phyloP scores from a whole-genome alignment of 1,284 basidiomycete species.

The Rhodotorula sp. region DNA sequence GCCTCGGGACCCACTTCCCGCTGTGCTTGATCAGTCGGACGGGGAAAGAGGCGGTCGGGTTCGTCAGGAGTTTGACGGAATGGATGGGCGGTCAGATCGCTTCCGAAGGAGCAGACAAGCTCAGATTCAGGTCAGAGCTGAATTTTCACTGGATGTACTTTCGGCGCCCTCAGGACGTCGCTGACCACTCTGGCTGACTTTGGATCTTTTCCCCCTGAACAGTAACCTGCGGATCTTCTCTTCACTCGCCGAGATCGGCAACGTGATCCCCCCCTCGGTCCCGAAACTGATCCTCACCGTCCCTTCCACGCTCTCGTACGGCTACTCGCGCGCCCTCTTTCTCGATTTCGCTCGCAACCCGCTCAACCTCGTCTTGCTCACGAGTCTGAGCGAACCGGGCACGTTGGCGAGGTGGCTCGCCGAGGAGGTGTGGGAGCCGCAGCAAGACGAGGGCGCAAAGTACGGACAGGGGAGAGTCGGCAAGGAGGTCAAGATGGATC shows the following conservation, averaged over 20 bases:
- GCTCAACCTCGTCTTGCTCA: constrained; percentile 81
- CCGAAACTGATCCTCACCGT: constrained; percentile 93
- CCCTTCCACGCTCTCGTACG: constrained; percentile 87
- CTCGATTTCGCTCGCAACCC: constrained; percentile 60
- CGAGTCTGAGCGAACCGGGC: constrained; percentile 67
- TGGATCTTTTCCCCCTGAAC: background rate
- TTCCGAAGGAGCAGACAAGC: constrained; percentile 49
- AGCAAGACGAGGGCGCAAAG: constrained; percentile 67
- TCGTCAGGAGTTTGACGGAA: constrained; percentile 96
- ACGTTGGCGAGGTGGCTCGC: constrained; percentile 78
- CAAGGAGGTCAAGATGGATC: constrained; percentile 72
- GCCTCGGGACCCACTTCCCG: constrained; percentile 59
- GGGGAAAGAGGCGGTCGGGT: constrained; percentile 88
- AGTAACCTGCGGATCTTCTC: constrained; percentile 88
- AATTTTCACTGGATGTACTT: constrained; percentile 49
- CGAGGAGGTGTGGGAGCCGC: constrained; percentile 71
- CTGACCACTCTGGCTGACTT: background rate
- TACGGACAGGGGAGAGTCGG: constrained; percentile 90
- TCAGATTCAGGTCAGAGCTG: constrained; percentile 51
- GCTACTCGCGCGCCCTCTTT: constrained; percentile 82
- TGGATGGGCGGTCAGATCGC: constrained; percentile 67
- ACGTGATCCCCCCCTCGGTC: constrained; percentile 69
- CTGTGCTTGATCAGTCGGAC: constrained; percentile 89
- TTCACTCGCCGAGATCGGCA: constrained; percentile 72
- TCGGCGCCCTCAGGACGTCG: constrained; percentile 50